These are phyloP conservation scores for Plasmodium vinckei DNA, from an alignment of 169 alveolate species.

Conservation along the genomic window DNA sequence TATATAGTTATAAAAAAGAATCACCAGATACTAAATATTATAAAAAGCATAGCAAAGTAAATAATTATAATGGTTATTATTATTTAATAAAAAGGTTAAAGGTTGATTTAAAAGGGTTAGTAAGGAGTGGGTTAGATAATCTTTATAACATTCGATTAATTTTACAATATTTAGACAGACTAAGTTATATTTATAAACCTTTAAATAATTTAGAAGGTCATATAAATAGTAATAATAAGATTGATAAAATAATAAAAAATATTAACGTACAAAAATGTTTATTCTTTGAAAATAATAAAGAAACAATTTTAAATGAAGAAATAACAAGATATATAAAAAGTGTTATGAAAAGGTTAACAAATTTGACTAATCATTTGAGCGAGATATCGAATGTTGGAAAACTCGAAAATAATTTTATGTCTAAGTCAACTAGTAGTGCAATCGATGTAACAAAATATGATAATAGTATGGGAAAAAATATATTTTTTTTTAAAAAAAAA, in stretches of 20 bases:
- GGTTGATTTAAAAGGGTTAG: not conserved
- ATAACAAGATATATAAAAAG: conserved; percentile 8
- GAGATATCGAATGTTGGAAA: not conserved
- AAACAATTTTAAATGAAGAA: not conserved
- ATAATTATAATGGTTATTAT: not conserved
- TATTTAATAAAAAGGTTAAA: conserved; percentile 20
- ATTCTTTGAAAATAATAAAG: not conserved
- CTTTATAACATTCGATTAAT: not conserved
- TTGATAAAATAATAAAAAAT: conserved; percentile 1
- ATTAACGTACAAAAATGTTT: conserved; percentile 4
- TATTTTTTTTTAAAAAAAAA: too few relatives aligned
- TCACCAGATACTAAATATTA: too few relatives aligned
- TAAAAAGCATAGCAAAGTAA: not conserved
- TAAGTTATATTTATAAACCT: conserved; percentile 32
- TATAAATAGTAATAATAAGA: not conserved
- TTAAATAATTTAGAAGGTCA: not conserved
- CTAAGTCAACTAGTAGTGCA: not conserved
- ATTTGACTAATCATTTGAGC: conserved; percentile 1
- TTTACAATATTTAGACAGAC: conserved; percentile 24
- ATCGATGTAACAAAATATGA: not conserved
- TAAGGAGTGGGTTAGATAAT: not conserved
- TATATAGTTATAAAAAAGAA: too few relatives aligned
- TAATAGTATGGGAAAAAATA: too few relatives aligned
- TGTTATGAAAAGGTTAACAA: not conserved
- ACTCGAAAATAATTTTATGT: not conserved